These are phyloP conservation scores for Pistacia integerrima DNA, from an alignment of 345 rosid species.

Conservation along the genomic window DNA sequence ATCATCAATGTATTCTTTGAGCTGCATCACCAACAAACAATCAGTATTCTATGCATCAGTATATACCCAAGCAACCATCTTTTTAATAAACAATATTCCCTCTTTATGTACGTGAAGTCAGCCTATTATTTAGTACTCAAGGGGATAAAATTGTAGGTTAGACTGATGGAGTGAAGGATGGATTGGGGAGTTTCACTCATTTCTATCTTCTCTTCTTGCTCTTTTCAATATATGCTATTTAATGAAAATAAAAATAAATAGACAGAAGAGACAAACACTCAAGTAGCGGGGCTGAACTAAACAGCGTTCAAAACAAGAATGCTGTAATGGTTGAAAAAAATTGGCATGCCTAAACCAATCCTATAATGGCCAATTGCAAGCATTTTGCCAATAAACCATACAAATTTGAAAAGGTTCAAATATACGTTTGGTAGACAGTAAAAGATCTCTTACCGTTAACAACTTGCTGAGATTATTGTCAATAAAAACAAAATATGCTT, in stretches of 20 bases:
- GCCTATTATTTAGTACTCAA: too few species aligned
- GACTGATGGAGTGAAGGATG: too few species aligned
- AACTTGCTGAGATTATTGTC: slow-evolving; percentile 86
- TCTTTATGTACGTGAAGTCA: not conserved
- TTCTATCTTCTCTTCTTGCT: not conserved
- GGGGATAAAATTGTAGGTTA: too few species aligned
- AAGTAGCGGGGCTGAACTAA: not conserved
- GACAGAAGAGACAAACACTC: not conserved
- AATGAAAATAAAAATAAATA: not conserved
- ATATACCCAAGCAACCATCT: not conserved
- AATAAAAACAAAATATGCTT: slow-evolving; percentile 79
- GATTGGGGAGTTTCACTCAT: not conserved
- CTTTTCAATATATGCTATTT: too few species aligned
- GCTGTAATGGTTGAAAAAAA: slow-evolving; percentile 2
- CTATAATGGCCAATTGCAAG: not conserved
- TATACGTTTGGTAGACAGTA: not conserved
- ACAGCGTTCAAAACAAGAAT: slow-evolving; percentile 11
- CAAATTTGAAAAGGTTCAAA: slow-evolving; percentile 6
- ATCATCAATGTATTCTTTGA: slow-evolving; percentile 95
- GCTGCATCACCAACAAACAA: slow-evolving; percentile 49
- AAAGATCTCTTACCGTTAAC: slow-evolving; percentile 60
- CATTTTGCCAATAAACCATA: not conserved
- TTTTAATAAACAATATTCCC: not conserved
- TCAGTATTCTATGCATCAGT: not conserved
- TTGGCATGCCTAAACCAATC: not conserved